Evolutionary conservation across 1,139 yeast species (phyloP), one percentile per base, ranked within the genome.

Genomic region (Geotrichum fermentans): DNA sequence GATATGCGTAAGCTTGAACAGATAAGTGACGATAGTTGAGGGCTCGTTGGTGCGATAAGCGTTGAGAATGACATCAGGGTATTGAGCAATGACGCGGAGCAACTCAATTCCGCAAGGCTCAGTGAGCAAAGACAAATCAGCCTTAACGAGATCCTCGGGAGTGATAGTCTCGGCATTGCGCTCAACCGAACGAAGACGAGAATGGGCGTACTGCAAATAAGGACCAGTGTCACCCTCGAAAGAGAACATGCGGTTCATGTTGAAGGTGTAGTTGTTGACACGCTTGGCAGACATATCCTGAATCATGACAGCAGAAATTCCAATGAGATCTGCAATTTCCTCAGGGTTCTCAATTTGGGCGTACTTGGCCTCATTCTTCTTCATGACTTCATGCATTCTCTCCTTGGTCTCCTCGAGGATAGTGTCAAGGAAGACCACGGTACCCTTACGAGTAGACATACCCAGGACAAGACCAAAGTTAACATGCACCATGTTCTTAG

Each of bases 141-240:
- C 96, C 2, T 63, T 56, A 11, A 74, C 64, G 43, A 79, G 73
- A 43, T 77, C 74, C 40, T 67, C 71, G 7, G 66, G 55, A 17
- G 68, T 62, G n/a, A 58, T 56, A 39, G 57, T 55, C 26, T 58
- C 61, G 22, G 95, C 80, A 60, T 87, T 89, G 74, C 98, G 85
- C 72, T 88, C 92, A 62, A 92, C 90, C 2, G 97, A 90, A 72
- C 94, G 80, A 67, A 92, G 80, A 71, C 99, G 87, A 38, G 98
- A 89, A 72, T 92, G 99, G 44, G 99, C 98, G 65, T 92, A 92
- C 72, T 92, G 98, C 69, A 92, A 78, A 73, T 94, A 92, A 55
- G 99, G 98, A 66, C 99, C 99, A 54, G 99, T 92, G 70, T 92
- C 99, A 71, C 99, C 99, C 75, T 92, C 99, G 60, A 94, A 90